Conservation (phyloP, 73 alveolate genomes). For the Loxodes magnus region DNA sequence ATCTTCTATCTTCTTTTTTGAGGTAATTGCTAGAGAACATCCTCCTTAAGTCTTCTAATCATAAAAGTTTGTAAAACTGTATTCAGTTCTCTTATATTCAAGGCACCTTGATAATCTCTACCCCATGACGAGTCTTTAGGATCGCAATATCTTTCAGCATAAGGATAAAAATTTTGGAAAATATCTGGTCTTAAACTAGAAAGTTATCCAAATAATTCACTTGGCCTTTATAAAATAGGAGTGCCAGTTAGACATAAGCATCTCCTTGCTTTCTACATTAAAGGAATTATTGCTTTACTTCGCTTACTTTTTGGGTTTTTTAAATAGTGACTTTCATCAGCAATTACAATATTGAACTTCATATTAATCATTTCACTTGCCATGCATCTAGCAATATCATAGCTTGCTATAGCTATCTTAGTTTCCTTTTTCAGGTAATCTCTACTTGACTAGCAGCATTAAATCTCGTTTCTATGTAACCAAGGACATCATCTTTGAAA, state of each 20-base stretch:
- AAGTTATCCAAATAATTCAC: constrained; percentile 72
- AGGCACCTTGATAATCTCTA: constrained; percentile 82
- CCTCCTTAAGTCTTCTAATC: constrained; percentile 89
- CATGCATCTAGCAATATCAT: constrained; percentile 69
- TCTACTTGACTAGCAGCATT: constrained; percentile 43
- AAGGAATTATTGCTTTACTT: constrained; percentile 68
- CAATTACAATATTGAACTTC: constrained; percentile 66
- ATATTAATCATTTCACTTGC: constrained; percentile 40
- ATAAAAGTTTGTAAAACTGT: constrained; percentile 58
- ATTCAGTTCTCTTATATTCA: constrained; percentile 76
- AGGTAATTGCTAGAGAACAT: constrained; percentile 83
- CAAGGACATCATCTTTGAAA: constrained; percentile 72
- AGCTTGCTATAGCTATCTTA: constrained; percentile 68
- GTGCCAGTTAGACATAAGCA: constrained; percentile 79
- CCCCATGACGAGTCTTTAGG: constrained; percentile 62
- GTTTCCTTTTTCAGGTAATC: constrained; percentile 51
- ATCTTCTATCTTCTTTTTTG: constrained; percentile 78
- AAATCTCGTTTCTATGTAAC: constrained; percentile 28
- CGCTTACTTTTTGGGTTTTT: constrained; percentile 71
- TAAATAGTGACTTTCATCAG: constrained; percentile 92
- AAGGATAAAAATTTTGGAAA: constrained; percentile 58
- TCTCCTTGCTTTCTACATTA: constrained; percentile 66
- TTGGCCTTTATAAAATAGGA: constrained; percentile 87
- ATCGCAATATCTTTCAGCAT: constrained; percentile 81
- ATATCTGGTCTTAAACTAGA: constrained; percentile 85